Conservation (phyloP, 305 asterid genomes). For the Fraxinus nigra region DNA sequence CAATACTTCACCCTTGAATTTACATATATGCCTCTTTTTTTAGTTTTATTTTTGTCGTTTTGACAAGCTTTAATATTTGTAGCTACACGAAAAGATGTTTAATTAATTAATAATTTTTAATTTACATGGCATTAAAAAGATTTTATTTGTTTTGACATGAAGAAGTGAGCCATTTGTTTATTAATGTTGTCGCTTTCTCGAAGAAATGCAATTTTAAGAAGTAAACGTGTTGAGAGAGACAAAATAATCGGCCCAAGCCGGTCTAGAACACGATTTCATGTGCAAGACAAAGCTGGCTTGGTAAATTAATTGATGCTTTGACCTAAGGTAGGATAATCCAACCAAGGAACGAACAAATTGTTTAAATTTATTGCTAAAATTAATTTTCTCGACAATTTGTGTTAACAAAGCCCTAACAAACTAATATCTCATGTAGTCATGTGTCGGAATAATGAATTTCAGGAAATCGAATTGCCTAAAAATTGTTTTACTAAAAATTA, state of each 20-base stretch:
- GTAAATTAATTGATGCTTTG: neutral
- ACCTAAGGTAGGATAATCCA: neutral
- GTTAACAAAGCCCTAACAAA: neutral
- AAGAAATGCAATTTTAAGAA: neutral
- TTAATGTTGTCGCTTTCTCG: neutral
- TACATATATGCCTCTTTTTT: neutral
- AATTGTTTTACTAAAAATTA: too few species aligned
- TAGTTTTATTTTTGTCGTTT: too few species aligned
- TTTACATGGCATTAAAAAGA: neutral
- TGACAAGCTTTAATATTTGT: neutral
- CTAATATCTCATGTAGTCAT: too few species aligned
- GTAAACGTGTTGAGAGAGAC: neutral
- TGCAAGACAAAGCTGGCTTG: neutral
- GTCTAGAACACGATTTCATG: neutral
- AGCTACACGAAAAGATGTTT: neutral
- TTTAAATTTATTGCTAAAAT: neutral
- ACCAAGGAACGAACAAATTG: neutral
- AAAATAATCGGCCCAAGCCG: neutral
- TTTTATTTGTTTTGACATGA: too few species aligned
- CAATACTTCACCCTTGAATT: neutral
- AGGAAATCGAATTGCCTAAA: too few species aligned
- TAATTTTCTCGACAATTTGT: neutral
- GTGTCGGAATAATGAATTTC: too few species aligned
- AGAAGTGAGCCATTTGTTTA: too few species aligned
- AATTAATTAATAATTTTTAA: neutral